These are phyloP conservation scores for Puccinia horiana DNA, from an alignment of 1,284 basidiomycete species.

Conservation along the genomic window DNA sequence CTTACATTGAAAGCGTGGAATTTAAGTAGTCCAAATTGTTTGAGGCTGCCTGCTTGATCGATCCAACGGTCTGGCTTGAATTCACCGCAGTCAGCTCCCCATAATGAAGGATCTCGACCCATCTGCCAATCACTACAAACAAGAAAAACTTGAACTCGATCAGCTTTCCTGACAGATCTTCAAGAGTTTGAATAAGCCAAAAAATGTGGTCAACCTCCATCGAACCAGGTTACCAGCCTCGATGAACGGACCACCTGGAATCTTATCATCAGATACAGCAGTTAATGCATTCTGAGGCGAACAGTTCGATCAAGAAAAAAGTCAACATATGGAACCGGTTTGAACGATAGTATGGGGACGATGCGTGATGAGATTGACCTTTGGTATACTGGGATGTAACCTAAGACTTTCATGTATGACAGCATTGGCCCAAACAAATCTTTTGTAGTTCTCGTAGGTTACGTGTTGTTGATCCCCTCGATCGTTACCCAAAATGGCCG, in stretches of 20 bases:
- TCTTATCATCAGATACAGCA: conserved; percentile 20
- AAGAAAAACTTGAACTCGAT: neutral
- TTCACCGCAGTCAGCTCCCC: conserved; percentile 52
- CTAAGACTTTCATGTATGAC: conserved; percentile 51
- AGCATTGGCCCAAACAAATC: conserved; percentile 48
- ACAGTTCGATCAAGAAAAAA: no score
- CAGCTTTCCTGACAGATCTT: neutral
- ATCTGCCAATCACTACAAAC: conserved; percentile 51
- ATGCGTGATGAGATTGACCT: conserved; percentile 7
- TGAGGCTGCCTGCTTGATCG: conserved; percentile 50
- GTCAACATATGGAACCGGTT: no score
- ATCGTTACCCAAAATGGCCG: neutral
- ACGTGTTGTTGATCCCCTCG: neutral
- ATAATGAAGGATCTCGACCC: conserved; percentile 49
- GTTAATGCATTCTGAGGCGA: conserved; percentile 11
- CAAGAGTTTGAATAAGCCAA: neutral
- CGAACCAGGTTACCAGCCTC: conserved; percentile 29
- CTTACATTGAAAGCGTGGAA: conserved; percentile 53
- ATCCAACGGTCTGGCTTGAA: conserved; percentile 54
- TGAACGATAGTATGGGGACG: neutral
- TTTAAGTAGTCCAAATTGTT: conserved; percentile 51
- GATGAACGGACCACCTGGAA: conserved; percentile 32
- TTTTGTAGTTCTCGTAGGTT: conserved; percentile 49
- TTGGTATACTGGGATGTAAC: conserved; percentile 51
- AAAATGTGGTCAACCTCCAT: conserved; percentile 19